These are phyloP conservation scores for Penicillium parvum DNA, from an alignment of 495 filamentous ascomycete genomes.

Conservation along the genomic window DNA sequence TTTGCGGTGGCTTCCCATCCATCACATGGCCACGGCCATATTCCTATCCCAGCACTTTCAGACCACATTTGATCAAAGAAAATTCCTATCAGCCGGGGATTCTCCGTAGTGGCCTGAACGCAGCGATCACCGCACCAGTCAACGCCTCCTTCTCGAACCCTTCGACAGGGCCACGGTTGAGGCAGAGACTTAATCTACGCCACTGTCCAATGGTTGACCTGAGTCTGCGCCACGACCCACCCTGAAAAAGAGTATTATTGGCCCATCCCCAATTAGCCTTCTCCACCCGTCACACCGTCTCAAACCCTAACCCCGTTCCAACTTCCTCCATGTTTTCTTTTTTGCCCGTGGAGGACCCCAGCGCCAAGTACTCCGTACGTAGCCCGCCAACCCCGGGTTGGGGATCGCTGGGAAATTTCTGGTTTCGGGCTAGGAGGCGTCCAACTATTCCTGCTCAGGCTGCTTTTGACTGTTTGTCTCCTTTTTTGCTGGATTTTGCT, in stretches of 20 bases:
- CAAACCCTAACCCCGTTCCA: background rate
- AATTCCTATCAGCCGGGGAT: no score
- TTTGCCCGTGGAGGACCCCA: no score
- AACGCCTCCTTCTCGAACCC: constrained; percentile 6
- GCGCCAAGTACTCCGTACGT: no score
- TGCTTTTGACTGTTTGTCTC: background rate
- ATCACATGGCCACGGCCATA: no score
- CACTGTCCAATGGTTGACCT: background rate
- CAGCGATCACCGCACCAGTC: no score
- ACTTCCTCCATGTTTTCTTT: no score
- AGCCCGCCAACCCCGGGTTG: no score
- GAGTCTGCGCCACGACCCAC: background rate
- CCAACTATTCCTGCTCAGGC: background rate
- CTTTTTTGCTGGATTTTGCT: background rate
- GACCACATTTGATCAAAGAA: no score
- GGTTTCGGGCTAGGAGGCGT: background rate
- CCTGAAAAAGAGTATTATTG: constrained; percentile 8
- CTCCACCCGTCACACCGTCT: no score
- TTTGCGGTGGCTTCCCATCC: no score
- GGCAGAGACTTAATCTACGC: constrained; percentile 9
- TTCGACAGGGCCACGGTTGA: constrained; percentile 2
- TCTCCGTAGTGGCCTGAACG: no score
- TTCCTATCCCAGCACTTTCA: no score
- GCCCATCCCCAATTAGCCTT: background rate
- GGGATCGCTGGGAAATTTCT: background rate